These are phyloP conservation scores for Chimonanthus praecox DNA, from an alignment of 164 flowering plant genomes.

Conservation along the genomic window DNA sequence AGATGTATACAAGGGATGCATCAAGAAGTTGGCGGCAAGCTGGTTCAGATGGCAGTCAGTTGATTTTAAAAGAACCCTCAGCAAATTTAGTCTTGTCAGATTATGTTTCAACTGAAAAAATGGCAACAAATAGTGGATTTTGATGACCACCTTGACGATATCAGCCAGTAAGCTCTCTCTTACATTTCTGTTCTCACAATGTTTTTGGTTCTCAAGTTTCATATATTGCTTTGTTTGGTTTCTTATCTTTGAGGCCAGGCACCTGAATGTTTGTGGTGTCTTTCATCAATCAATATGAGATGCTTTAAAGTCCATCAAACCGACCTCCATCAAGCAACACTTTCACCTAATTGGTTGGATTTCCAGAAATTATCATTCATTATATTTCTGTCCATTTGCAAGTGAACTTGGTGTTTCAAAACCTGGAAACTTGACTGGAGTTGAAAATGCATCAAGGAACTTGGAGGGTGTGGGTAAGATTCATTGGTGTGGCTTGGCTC, in stretches of 20 bases:
- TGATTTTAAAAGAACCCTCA: slow-evolving; percentile 66
- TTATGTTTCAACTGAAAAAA: slow-evolving; percentile 62
- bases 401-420: too few species aligned
- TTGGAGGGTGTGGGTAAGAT: too few species aligned
- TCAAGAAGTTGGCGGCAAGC: slow-evolving; percentile 73
- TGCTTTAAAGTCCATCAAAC: neutral
- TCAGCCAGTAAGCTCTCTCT: slow-evolving; percentile 60
- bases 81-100: slow-evolving; percentile 74
- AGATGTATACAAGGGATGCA: slow-evolving; percentile 79
- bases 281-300: neutral
- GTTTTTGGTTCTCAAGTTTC: too few species aligned
- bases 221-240: neutral
- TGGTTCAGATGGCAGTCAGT: slow-evolving; percentile 46
- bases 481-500: too few species aligned
- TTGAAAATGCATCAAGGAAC: too few species aligned
- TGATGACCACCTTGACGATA: slow-evolving; percentile 91
- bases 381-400: too few species aligned
- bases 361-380: too few species aligned
- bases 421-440: too few species aligned
- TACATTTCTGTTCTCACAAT: neutral
- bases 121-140: slow-evolving; percentile 76
- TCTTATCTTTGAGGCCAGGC: neutral
- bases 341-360: too few species aligned
- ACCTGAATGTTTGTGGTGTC: neutral
- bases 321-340: too few species aligned